Evolutionary conservation across 2,329 filamentous ascomycete species (phyloP).

Genomic region (Fusarium sp.): DNA sequence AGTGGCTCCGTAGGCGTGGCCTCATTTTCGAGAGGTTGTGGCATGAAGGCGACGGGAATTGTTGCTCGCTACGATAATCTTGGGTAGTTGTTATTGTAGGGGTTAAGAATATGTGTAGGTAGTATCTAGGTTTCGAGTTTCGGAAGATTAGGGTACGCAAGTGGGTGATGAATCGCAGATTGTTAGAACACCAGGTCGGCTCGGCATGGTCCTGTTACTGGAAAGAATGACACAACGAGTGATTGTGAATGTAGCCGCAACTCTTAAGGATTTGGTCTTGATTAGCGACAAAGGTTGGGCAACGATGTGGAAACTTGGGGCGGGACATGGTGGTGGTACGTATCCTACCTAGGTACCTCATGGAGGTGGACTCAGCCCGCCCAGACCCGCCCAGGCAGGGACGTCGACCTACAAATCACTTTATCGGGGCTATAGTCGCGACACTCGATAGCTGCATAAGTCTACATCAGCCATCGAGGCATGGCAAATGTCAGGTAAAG

Average conservation of each 20-base stretch:
- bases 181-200: conserved; percentile 35
- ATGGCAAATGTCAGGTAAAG: conserved; percentile 12
- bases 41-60: conserved; percentile 66
- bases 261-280: conserved; percentile 19
- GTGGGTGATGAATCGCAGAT: conserved; percentile 38
- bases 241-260: conserved; percentile 20
- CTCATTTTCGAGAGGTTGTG: conserved; percentile 72
- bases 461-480: conserved; percentile 13
- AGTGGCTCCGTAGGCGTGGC: conserved; percentile 71
- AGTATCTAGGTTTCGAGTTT: conserved; percentile 18
- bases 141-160: conserved; percentile 43
- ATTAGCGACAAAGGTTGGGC: conserved; percentile 39
- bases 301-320: conserved; percentile 41
- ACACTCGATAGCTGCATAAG: conserved; percentile 44
- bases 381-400: not conserved
- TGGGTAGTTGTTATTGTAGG: conserved; percentile 21
- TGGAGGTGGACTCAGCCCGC: conserved; percentile 1
- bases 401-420: conserved; percentile 21
- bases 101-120: not conserved
- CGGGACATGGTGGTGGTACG: conserved; percentile 40
- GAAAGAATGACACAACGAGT: conserved; percentile 8
- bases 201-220: conserved; percentile 48
- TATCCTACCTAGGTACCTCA: conserved; percentile 38
- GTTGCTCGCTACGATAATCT: conserved; percentile 24
- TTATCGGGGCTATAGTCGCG: conserved; percentile 21